Base-by-base conservation (phyloP, 2,329 filamentous ascomycete genomes). In the Aspergillus bombycis region DNA sequence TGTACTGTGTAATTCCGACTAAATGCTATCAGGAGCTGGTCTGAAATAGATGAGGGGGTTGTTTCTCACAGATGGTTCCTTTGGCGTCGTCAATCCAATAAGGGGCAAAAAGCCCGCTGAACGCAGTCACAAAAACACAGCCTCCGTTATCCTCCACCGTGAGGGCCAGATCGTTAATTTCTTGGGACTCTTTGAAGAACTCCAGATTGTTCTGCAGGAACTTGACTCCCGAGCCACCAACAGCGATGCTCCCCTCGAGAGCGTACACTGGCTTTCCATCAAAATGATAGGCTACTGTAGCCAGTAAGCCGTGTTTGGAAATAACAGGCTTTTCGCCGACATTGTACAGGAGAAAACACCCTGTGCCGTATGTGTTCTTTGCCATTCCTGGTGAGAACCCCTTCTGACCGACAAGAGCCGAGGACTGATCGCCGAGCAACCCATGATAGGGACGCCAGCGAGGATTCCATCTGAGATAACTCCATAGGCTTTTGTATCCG, bases 21-120 rank as follows among this genome's bases (percentile, higher is more conserved):
- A 67, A 28, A 21, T 10, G 45, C 45, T 52, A 21, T 50, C 28
- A 52, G 43, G 23, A 7, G 23, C 26, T 9, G 11, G 7, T 32
- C 11, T 10, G 9, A 6, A n/a, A 23, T 12, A 26, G 21, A 34
- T 3, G 26, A 34, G 4, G 41, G 28, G 21, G 11, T 28, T 8
- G 21, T 56, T 14, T 79, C 84, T 79, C 81, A 88, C 86, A 94
- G 57, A 95, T 88, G 5, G 93, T 96, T 60, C 93, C 93, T 75
- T 93, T 90, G n/a, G 92, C 92, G 77, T 96, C 92, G 75, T 96
- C 92, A 66, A 96, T 94, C 93, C 93, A 97, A 78, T 97, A 96
- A 0, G 93, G 93, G 0, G 93, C 93, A 75, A 96, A 96, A 2
- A 97, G 85, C 53, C 93, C 93, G 75, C 90, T 93, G 76, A 97